Evolutionary conservation across 805 yeast species (phyloP), one percentile per base, ranked within the genome.

Genomic region (Candida endomychidarum): DNA sequence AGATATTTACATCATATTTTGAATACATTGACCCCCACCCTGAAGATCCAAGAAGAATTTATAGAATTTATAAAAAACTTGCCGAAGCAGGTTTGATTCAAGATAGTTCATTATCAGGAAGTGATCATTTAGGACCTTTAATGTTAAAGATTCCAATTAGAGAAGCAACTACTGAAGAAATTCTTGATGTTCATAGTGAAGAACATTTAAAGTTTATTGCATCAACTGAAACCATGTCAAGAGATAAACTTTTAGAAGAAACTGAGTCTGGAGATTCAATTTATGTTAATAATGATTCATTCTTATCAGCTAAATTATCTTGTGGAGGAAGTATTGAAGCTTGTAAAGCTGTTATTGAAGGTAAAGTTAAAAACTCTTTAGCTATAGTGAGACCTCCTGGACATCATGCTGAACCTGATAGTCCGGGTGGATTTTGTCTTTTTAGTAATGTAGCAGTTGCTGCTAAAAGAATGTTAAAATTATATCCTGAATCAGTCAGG

Each of bases 371-470:
- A 56, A 93, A 93, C 58, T 82, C 97, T 0, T 57, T 93, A 36
- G 99, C 99, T 0, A 86, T 93, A 6, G 96, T 93, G 11, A 78
- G 99, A 49, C 99, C 99, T 1, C 99, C 99, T 0, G 99, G 99
- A 5, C 99, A 93, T 66, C 99, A 93, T 58, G 98, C 99, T 1
- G 99, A 95, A 57, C 99, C 99, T 2, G 93, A 87, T 50, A 71
- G 89, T 11, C 95, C 99, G 0, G 98, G 96, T 34, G 99, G 99
- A 10, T 93, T 93, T 59, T 93, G 99, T 65, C 69, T 93, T 33
- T 93, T 93, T 58, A 85, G 95, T 46, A 93, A 93, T 56, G 99
- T 93, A 17, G 96, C 98, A 0, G 96, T 93, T 14, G 98, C 99
- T 2, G 96, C 97, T 12, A 85, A 85, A 54, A 80, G 83, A 43